These are phyloP conservation scores for Suillus paluster DNA, from an alignment of 768 basidiomycete genomes.

Conservation along the genomic window DNA sequence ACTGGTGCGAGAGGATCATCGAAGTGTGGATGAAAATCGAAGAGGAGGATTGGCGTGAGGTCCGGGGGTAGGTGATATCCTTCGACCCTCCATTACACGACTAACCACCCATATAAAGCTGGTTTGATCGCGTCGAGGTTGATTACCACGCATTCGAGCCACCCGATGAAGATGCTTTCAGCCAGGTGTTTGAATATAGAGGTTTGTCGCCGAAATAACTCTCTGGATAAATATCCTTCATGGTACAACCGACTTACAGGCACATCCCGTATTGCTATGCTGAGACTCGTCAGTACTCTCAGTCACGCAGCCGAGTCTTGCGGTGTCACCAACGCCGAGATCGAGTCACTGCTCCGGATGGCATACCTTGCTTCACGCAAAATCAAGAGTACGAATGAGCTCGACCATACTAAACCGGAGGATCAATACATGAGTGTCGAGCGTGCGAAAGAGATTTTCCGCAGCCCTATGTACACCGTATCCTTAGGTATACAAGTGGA, in stretches of 20 bases:
- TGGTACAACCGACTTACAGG: conserved; percentile 12
- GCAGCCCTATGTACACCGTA: conserved; percentile 23
- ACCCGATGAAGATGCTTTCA: conserved; percentile 15
- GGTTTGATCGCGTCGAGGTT: conserved; percentile 18
- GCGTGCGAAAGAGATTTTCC: conserved; percentile 20
- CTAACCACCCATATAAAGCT: conserved; percentile 3
- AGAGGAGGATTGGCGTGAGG: conserved; percentile 25
- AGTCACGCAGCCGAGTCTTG: conserved; percentile 20
- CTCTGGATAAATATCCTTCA: not conserved
- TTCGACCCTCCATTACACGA: not conserved
- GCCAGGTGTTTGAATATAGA: conserved; percentile 23
- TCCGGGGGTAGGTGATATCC: conserved; percentile 19
- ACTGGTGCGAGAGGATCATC: conserved; percentile 31
- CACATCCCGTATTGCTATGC: conserved; percentile 28
- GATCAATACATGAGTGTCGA: conserved; percentile 15
- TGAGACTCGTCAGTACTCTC: conserved; percentile 33
- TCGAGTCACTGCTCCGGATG: conserved; percentile 32
- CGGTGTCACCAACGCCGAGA: conserved; percentile 26
- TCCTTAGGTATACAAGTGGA: conserved; percentile 19
- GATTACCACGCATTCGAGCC: conserved; percentile 22
- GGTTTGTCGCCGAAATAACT: conserved; percentile 11
- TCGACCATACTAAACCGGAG: not conserved
- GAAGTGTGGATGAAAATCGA: conserved; percentile 32
- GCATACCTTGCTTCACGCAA: conserved; percentile 24
- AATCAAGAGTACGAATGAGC: conserved; percentile 14